These are phyloP conservation scores for Cordyceps farinosa DNA, from an alignment of 2,329 filamentous ascomycete species.

Conservation along the genomic window DNA sequence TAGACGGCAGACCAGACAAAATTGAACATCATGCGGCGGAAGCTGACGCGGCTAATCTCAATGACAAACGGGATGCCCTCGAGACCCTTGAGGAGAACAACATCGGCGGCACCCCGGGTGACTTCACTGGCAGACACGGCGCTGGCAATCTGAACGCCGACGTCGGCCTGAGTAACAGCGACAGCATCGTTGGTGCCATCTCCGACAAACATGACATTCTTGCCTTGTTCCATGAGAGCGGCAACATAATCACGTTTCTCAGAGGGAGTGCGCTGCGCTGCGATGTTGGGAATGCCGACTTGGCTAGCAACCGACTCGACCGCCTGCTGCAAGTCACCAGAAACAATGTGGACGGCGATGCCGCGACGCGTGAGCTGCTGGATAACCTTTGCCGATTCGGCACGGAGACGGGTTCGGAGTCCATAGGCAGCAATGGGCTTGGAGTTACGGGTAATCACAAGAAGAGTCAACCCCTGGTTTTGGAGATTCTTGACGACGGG, in stretches of 20 bases:
- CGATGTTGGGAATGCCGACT: slow-evolving; percentile 37
- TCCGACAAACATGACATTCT: slow-evolving; percentile 53
- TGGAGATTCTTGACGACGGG: slow-evolving; percentile 23
- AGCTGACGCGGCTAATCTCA: slow-evolving; percentile 38
- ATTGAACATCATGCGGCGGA: slow-evolving; percentile 53
- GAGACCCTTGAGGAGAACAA: slow-evolving; percentile 53
- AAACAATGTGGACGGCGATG: slow-evolving; percentile 53
- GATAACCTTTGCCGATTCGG: slow-evolving; percentile 43
- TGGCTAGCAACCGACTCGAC: slow-evolving; percentile 48
- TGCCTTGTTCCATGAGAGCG: slow-evolving; percentile 30
- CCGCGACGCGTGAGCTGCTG: slow-evolving; percentile 40
- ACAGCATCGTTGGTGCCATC: slow-evolving; percentile 64
- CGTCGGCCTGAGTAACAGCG: slow-evolving; percentile 55
- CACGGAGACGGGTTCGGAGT: slow-evolving; percentile 36
- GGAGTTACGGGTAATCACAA: slow-evolving; percentile 27
- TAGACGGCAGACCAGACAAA: slow-evolving; percentile 61
- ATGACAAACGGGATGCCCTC: slow-evolving; percentile 49
- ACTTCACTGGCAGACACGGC: slow-evolving; percentile 46
- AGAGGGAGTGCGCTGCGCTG: slow-evolving; percentile 45
- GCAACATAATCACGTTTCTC: slow-evolving; percentile 54
- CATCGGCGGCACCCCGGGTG: slow-evolving; percentile 53
- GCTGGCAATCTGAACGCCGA: slow-evolving; percentile 57
- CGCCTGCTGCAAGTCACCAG: slow-evolving; percentile 50
- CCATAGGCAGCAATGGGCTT: slow-evolving; percentile 45
- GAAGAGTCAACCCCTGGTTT: slow-evolving; percentile 25